phyloP scores from a whole-genome alignment of 441 rosid genomes.

The Mallotus japonicus region DNA sequence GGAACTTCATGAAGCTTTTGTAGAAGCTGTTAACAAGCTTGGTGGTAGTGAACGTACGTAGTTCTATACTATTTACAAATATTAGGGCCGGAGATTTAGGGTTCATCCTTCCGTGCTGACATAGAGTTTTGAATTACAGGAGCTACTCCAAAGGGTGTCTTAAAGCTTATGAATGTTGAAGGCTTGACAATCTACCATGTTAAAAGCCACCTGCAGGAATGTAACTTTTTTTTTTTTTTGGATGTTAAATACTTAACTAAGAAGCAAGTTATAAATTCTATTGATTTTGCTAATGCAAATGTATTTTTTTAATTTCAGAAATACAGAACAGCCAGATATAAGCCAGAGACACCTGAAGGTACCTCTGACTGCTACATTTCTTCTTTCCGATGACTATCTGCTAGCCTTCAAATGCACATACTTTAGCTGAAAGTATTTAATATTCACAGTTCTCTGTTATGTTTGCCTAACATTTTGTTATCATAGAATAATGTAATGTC shows the following conservation, averaged over 20 bases:
- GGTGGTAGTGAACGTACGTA: slow-evolving; percentile 88
- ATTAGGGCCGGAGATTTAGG: slow-evolving; percentile 3
- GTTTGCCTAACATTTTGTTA: not conserved
- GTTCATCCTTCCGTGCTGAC: slow-evolving; percentile 21
- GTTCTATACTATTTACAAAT: slow-evolving; percentile 13
- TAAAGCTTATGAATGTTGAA: slow-evolving; percentile 72
- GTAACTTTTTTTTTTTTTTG: slow-evolving; percentile 8
- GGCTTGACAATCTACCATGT: slow-evolving; percentile 88
- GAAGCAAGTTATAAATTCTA: not conserved
- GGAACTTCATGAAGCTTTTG: slow-evolving; percentile 87
- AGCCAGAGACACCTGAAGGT: slow-evolving; percentile 74
- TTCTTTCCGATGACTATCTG: slow-evolving; percentile 6
- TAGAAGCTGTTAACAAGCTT: slow-evolving; percentile 81
- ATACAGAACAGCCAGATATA: slow-evolving; percentile 86
- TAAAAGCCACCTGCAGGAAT: slow-evolving; percentile 94
- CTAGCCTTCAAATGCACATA: not conserved
- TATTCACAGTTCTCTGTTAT: not conserved
- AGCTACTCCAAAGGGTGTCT: slow-evolving; percentile 88
- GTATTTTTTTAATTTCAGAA: slow-evolving; percentile 42
- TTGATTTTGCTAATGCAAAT: slow-evolving; percentile 13
- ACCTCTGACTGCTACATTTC: slow-evolving; percentile 18
- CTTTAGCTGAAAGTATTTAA: not conserved
- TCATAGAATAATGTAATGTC: not conserved
- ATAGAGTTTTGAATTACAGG: slow-evolving; percentile 44
- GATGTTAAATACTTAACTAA: not conserved